Conservation (phyloP, 805 yeast genomes). For the Myxozyma sirexii region DNA sequence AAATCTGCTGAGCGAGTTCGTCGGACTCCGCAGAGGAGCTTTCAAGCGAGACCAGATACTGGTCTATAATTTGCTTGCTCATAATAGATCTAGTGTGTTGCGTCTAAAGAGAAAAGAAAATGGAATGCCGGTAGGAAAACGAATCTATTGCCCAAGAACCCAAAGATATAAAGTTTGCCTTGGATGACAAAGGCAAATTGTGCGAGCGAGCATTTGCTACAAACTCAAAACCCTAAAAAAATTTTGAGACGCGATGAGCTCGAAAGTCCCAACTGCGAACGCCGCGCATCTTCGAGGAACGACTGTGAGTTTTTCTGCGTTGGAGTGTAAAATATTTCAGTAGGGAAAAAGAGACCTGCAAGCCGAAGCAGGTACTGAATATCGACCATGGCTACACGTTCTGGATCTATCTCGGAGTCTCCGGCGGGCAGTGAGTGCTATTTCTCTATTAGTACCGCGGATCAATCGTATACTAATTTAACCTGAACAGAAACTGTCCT, state of each 20-base stretch:
- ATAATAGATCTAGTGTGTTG: not conserved
- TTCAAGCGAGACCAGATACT: conserved; percentile 20
- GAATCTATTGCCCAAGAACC: not conserved
- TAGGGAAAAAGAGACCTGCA: too few species aligned
- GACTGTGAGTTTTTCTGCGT: not conserved
- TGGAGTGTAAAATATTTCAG: not conserved
- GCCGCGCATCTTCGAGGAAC: not conserved
- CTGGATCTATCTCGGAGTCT: not conserved
- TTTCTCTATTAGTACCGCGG: too few species aligned
- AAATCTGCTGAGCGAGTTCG: conserved; percentile 6
- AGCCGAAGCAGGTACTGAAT: too few species aligned
- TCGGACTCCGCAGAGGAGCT: conserved; percentile 21
- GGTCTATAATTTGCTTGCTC: conserved; percentile 19
- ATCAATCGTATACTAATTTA: too few species aligned
- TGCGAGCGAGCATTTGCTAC: not conserved
- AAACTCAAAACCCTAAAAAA: not conserved
- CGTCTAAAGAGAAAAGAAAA: not conserved
- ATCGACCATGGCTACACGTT: conserved; percentile 1
- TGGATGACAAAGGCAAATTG: conserved; percentile 1
- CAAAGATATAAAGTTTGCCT: not conserved
- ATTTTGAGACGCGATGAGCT: not conserved
- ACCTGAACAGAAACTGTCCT: conserved; percentile 39
- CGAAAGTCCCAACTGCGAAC: conserved; percentile 1
- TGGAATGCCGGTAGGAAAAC: not conserved
- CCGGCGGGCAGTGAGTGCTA: conserved; percentile 14